Evolutionary conservation across 2,329 filamentous ascomycete species (phyloP).

Genomic region (Arthrobotrys musiformis): DNA sequence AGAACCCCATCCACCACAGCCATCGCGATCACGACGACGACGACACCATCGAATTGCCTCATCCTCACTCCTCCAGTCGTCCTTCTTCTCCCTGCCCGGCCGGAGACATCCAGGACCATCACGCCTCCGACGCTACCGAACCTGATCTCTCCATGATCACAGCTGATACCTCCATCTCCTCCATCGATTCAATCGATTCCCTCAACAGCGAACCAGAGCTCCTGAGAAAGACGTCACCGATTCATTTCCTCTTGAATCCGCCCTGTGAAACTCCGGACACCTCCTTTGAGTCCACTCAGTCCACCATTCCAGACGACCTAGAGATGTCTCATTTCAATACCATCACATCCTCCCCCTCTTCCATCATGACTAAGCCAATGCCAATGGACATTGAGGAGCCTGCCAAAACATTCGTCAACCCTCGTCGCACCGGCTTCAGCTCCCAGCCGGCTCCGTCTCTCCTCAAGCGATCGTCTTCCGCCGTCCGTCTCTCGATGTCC

Average conservation of each 20-base stretch:
- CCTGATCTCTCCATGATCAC: conserved; percentile 16
- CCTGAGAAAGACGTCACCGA: conserved; percentile 43
- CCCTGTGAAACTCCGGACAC: conserved; percentile 27
- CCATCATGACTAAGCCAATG: conserved; percentile 32
- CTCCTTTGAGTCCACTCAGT: conserved; percentile 38
- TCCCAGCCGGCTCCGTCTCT: conserved; percentile 54
- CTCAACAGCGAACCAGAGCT: conserved; percentile 20
- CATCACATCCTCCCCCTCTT: not conserved
- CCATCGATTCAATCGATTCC: conserved; percentile 13
- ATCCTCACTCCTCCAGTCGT: conserved; percentile 51
- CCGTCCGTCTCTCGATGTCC: conserved; percentile 58
- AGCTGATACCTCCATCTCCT: conserved; percentile 24
- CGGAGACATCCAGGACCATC: not conserved
- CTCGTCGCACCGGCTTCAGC: conserved; percentile 34
- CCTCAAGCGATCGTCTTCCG: conserved; percentile 57
- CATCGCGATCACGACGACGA: conserved; percentile 19
- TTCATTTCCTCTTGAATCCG: conserved; percentile 50
- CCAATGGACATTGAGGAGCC: conserved; percentile 36
- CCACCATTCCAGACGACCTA: conserved; percentile 47
- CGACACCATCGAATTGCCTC: conserved; percentile 45
- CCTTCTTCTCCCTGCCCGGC: conserved; percentile 45
- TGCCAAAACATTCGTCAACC: conserved; percentile 46
- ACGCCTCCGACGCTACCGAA: conserved; percentile 41
- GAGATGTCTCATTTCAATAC: conserved; percentile 35
- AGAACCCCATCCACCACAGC: no score